A percentile compares a stretch with the other conserved stretches of the same genome.
Conservation (phyloP, 257 asterid genomes). For the Plectranthus barbatus region DNA sequence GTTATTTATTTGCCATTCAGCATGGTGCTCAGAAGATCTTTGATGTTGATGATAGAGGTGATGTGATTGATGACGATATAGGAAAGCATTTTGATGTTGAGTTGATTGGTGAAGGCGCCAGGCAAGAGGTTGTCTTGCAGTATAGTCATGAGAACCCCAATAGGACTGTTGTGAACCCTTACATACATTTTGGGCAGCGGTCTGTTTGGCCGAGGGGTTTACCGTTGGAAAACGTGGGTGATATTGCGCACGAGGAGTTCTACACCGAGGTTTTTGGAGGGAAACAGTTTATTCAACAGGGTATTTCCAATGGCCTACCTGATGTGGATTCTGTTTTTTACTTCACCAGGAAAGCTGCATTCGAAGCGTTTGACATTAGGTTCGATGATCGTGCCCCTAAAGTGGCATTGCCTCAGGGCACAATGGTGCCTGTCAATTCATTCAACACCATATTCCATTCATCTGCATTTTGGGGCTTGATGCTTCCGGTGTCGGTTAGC, state of each 20-base stretch:
- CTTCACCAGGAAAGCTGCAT: slow-evolving; percentile 75
- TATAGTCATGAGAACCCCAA: slow-evolving; percentile 88
- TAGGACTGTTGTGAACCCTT: slow-evolving; percentile 85
- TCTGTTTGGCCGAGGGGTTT: slow-evolving; percentile 98
- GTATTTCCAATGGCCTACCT: slow-evolving; percentile 92
- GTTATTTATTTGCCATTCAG: slow-evolving; percentile 89
- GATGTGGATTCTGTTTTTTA: slow-evolving; percentile 95
- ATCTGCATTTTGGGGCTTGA: slow-evolving; percentile 93
- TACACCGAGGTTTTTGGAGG: slow-evolving; percentile 92
- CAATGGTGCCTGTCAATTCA: slow-evolving; percentile 88
- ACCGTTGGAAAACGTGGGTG: slow-evolving; percentile 92
- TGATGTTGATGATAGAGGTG: slow-evolving; percentile 86
- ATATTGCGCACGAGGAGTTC: slow-evolving; percentile 72
- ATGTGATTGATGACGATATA: slow-evolving; percentile 68
- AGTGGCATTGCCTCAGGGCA: slow-evolving; percentile 94
- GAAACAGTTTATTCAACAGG: slow-evolving; percentile 89
- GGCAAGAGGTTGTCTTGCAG: slow-evolving; percentile 85
- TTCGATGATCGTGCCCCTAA: slow-evolving; percentile 84
- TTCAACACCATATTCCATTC: slow-evolving; percentile 88
- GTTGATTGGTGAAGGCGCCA: slow-evolving; percentile 70
- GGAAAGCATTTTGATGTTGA: slow-evolving; percentile 93
- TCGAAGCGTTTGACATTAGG: slow-evolving; percentile 77
- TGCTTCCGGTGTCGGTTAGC: slow-evolving; percentile 94
- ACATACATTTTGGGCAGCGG: slow-evolving; percentile 90
- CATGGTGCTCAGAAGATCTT: slow-evolving; percentile 93